Base-by-base conservation (phyloP, 2,329 filamentous ascomycete genomes). In the Diaporthe citrichinensis region DNA sequence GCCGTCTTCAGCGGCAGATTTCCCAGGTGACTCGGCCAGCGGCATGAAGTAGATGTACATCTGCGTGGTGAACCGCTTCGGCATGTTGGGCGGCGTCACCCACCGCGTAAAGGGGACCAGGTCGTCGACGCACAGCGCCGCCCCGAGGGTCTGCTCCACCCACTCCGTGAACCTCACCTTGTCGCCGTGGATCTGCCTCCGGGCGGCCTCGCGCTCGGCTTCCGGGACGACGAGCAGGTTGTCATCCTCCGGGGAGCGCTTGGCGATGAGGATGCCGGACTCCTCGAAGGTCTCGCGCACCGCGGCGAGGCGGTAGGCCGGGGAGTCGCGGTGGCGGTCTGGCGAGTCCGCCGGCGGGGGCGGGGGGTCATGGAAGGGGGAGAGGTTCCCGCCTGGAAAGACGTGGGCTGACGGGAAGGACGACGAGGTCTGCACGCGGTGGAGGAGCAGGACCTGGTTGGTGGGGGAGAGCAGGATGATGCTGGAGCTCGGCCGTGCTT, bases 11-110 rank as follows among this genome's bases (percentile, higher is more conserved):
- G 31, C 7, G 34, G 8, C n/a, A 25, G 62, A 4, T 2, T 65
- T 20, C 7, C 55, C 10, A 4, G 74, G 51, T 2, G 59, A 59
- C 4, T 65, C 76, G n/a, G 84, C 83, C 15, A 92, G 84, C 0
- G 95, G 95, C 3, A 98, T 88, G 84, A 97, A 93, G 84, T 98
- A 98, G 15, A 98, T 84, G 84, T 98, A 99, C 96, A 98, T 98
- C 82, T 98, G 96, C 0, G 96, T 98, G 0, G 94, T 95, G 85
- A 97, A 99, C 61, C 97, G 90, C 79, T 93, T 95, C 0, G 92
- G 90, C 1, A 93, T 86, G 77, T 90, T 91, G 0, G 87, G 84
- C 0, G 96, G 96, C 3, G 97, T 98, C 74, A 98, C 89, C 97
- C 97, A 98, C 72, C 95, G 91, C 0, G 96, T 98, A 81, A 98